These are phyloP conservation scores for Sporisorium exsertum DNA, from an alignment of 1,284 basidiomycete genomes.

Conservation along the genomic window DNA sequence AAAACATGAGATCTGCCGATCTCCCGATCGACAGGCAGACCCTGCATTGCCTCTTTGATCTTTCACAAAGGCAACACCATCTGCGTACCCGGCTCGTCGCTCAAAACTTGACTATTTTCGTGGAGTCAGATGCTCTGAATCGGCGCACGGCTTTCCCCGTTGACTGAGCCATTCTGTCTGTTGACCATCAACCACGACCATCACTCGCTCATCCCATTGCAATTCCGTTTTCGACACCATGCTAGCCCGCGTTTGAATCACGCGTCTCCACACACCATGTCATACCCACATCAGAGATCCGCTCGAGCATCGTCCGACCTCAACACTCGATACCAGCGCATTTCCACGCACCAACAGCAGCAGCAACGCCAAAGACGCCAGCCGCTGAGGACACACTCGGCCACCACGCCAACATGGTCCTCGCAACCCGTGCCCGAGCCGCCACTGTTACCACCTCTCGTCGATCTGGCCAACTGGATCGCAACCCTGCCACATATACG, in stretches of 20 bases:
- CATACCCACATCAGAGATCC: slow-evolving; percentile 17
- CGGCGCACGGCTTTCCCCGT: too few species aligned
- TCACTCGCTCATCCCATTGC: background rate
- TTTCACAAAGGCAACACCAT: too few species aligned
- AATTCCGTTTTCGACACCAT: background rate
- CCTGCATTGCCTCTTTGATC: too few species aligned
- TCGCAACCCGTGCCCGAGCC: slow-evolving; percentile 47
- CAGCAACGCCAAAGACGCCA: slow-evolving; percentile 16
- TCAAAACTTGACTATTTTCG: background rate
- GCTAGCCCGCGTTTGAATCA: background rate
- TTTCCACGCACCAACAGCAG: slow-evolving; percentile 26
- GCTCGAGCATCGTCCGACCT: slow-evolving; percentile 29
- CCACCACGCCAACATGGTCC: slow-evolving; percentile 32
- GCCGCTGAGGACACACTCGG: slow-evolving; percentile 12
- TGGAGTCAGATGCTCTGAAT: background rate
- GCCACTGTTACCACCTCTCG: slow-evolving; percentile 39
- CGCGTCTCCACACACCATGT: slow-evolving; percentile 11
- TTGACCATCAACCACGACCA: background rate
- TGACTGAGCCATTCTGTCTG: background rate
- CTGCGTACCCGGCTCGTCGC: too few species aligned
- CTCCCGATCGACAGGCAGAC: too few species aligned
- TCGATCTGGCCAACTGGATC: slow-evolving; percentile 46
- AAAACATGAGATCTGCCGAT: too few species aligned
- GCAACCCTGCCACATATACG: slow-evolving; percentile 50
- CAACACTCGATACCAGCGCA: slow-evolving; percentile 38